Conservation (phyloP, 2,329 filamentous ascomycete genomes). For the Cordyceps tenuipes region DNA sequence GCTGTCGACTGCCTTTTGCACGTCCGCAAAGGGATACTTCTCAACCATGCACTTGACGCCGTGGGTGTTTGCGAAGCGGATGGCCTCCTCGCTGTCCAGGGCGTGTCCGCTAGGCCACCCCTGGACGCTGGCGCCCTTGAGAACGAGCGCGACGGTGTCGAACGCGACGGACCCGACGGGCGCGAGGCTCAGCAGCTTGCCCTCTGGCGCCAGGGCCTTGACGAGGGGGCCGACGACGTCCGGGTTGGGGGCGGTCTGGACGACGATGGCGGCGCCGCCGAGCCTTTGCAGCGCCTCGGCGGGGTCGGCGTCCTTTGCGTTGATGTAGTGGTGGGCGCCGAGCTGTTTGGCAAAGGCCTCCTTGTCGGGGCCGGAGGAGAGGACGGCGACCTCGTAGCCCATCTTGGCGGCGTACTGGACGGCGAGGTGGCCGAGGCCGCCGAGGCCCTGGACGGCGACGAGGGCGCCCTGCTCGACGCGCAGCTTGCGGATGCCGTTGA, state of each 20-base stretch:
- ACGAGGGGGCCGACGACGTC: conserved; percentile 45
- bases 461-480: conserved; percentile 42
- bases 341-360: conserved; percentile 54
- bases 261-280: conserved; percentile 54
- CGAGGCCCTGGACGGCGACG: conserved; percentile 58
- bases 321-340: conserved; percentile 37
- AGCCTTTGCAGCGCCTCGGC: conserved; percentile 42
- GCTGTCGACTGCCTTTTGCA: conserved; percentile 35
- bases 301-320: conserved; percentile 44
- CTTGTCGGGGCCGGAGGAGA: conserved; percentile 60
- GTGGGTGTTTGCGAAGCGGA: conserved; percentile 55
- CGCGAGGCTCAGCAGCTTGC: conserved; percentile 54
- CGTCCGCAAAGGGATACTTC: conserved; percentile 50
- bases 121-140: conserved; percentile 50
- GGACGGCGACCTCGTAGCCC: conserved; percentile 64
- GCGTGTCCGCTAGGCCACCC: conserved; percentile 57
- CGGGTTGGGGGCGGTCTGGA: conserved; percentile 55
- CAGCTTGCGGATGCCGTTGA: conserved; percentile 50
- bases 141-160: conserved; percentile 33
- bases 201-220: conserved; percentile 42
- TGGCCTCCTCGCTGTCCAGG: conserved; percentile 55
- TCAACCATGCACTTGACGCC: conserved; percentile 57
- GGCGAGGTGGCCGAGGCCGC: conserved; percentile 69
- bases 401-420: conserved; percentile 69
- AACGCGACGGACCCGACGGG: conserved; percentile 39